A percentile compares a stretch with the other conserved stretches of the same genome.
phyloP scores from a whole-genome alignment of 176 grass and related monocot genomes.

The Oryza nivara region DNA sequence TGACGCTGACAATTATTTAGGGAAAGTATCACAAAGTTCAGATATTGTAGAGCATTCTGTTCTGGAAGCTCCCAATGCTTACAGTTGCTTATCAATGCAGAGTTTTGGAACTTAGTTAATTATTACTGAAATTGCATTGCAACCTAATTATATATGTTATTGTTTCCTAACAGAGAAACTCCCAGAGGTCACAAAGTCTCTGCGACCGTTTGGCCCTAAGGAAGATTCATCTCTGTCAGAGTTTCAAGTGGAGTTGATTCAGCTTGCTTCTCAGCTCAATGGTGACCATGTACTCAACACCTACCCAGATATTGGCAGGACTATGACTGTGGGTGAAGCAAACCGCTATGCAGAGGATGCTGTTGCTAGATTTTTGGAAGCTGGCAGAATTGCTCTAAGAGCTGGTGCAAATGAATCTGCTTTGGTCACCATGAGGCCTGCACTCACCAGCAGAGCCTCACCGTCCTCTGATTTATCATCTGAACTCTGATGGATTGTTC shows the following conservation, averaged over 20 bases:
- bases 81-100: neutral
- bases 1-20: neutral
- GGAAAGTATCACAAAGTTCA: neutral
- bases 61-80: neutral
- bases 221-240: slow-evolving; percentile 80
- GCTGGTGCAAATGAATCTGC: slow-evolving; percentile 92
- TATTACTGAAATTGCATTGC: neutral
- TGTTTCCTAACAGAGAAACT: slow-evolving; percentile 70
- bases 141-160: neutral
- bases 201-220: slow-evolving; percentile 84
- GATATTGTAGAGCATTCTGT: neutral
- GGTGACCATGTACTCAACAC: slow-evolving; percentile 96
- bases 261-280: slow-evolving; percentile 92
- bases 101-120: neutral
- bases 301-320: slow-evolving; percentile 92
- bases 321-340: slow-evolving; percentile 84
- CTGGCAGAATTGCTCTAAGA: slow-evolving; percentile 82
- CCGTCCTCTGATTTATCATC: slow-evolving; percentile 55
- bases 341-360: slow-evolving; percentile 94
- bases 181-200: slow-evolving; percentile 79
- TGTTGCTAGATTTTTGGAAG: slow-evolving; percentile 90
- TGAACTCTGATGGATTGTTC: slow-evolving; percentile 46
- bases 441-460: slow-evolving; percentile 78
- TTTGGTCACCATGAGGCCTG: slow-evolving; percentile 91
- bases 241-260: slow-evolving; percentile 98